Conservation (phyloP, 2,329 filamentous ascomycete genomes). For the Elsinoe perseae region DNA sequence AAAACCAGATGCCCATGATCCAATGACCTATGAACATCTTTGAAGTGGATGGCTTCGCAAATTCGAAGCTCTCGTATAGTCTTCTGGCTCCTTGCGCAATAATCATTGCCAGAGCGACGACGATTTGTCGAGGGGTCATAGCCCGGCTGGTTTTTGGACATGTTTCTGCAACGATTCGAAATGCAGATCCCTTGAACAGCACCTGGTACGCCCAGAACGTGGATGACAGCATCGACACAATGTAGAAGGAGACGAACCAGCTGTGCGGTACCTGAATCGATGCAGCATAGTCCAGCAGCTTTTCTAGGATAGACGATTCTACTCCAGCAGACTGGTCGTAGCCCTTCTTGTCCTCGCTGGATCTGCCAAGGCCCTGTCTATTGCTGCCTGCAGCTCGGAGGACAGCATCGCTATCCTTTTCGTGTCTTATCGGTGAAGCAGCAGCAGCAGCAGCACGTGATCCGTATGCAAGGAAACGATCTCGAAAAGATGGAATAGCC, state of each 20-base stretch:
- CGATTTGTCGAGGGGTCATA: slow-evolving; percentile 56
- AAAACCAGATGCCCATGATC: slow-evolving; percentile 69
- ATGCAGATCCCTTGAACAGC: slow-evolving; percentile 44
- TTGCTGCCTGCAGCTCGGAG: slow-evolving; percentile 19
- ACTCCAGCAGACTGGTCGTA: background rate
- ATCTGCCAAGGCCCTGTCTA: slow-evolving; percentile 7
- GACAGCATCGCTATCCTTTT: background rate
- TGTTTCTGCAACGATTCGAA: slow-evolving; percentile 40
- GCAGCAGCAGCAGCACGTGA: slow-evolving; percentile 38
- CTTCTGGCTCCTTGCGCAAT: slow-evolving; percentile 65
- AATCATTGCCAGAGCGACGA: slow-evolving; percentile 65
- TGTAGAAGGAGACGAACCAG: slow-evolving; percentile 87
- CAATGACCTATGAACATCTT: slow-evolving; percentile 84
- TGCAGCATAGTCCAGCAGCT: slow-evolving; percentile 35
- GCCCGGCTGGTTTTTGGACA: slow-evolving; percentile 27
- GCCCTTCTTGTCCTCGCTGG: background rate
- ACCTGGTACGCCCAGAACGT: slow-evolving; percentile 67
- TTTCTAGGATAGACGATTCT: slow-evolving; percentile 32
- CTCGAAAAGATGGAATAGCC: slow-evolving; percentile 43
- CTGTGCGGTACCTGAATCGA: slow-evolving; percentile 66
- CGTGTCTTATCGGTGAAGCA: background rate
- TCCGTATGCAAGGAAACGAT: slow-evolving; percentile 55
- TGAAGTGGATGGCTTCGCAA: slow-evolving; percentile 60
- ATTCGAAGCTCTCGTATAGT: slow-evolving; percentile 62
- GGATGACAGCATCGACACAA: slow-evolving; percentile 60